phyloP scores from a whole-genome alignment of 805 yeast species.

The Sugiyamaella marilandica region DNA sequence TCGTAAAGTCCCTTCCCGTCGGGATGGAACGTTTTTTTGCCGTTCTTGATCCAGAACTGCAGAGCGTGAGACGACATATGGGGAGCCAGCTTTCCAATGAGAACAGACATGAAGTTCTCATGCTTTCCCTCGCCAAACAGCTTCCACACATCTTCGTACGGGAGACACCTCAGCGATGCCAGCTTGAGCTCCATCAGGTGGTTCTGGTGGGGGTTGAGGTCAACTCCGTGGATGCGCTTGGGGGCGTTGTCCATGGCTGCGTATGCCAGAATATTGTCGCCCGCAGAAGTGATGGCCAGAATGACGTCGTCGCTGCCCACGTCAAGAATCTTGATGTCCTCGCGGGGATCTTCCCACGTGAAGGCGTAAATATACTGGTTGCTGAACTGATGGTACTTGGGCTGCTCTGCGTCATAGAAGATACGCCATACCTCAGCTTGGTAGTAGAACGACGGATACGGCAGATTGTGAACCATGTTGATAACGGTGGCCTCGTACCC shows the following conservation, averaged over 20 bases:
- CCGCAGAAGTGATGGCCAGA: slow-evolving; percentile 80
- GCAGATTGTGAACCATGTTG: slow-evolving; percentile 59
- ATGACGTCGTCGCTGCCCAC: slow-evolving; percentile 63
- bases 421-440: slow-evolving; percentile 76
- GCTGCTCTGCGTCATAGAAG: slow-evolving; percentile 67
- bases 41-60: slow-evolving; percentile 72
- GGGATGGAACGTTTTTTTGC: slow-evolving; percentile 50
- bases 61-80: slow-evolving; percentile 74
- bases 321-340: slow-evolving; percentile 63
- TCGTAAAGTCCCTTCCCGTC: slow-evolving; percentile 59
- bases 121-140: slow-evolving; percentile 73
- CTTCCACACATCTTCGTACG: slow-evolving; percentile 61
- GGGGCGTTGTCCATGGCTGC: slow-evolving; percentile 72
- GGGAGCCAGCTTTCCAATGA: slow-evolving; percentile 55
- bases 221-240: slow-evolving; percentile 75
- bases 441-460: slow-evolving; percentile 76
- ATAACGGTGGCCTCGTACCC: slow-evolving; percentile 73
- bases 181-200: slow-evolving; percentile 75
- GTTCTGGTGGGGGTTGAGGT: slow-evolving; percentile 76
- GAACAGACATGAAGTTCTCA: slow-evolving; percentile 46
- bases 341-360: slow-evolving; percentile 89
- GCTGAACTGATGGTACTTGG: slow-evolving; percentile 64
- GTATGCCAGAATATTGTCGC: slow-evolving; percentile 73
- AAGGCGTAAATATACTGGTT: slow-evolving; percentile 81
- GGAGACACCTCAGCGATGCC: slow-evolving; percentile 57